Evolutionary conservation across 1,139 yeast species (phyloP), one percentile per base, ranked within the genome.

Genomic region (Meyerozyma elateridarum): DNA sequence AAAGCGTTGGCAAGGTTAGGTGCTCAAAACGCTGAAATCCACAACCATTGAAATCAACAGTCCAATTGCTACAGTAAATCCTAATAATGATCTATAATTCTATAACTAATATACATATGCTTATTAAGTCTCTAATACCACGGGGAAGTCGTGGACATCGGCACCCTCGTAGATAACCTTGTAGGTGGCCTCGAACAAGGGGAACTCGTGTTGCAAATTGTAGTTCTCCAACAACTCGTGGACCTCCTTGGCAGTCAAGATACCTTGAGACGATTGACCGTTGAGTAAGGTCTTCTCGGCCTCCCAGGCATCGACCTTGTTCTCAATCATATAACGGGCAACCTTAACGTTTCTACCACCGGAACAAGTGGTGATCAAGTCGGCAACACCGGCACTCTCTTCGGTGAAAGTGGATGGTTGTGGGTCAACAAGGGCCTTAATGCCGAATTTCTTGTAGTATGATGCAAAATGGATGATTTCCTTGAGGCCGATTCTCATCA

Each of bases 311-410:
- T 73, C 63, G 46, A 77, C 82, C 35, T 79, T 77, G 42, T 84
- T 65, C 56, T 76, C 72, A 37, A 85, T 79, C 85, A 78, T 83
- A 54, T 70, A 80, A 48, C 72, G 76, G 37, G 93, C 97, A 41
- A 89, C 93, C 57, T 81, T 78, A 51, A 84, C 93, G 64, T 68
- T 68, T 53, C 74, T 62, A 33, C 74, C 74, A 33, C 73, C 74
- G 18, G 71, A 46, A 42, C 74, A 68, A 20, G 74, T 66, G 24
- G 74, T 68, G 42, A 68, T 68, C 42, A 68, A 61, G 62, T 89
- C 97, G 22, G 97, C 97, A 27, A 89, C 96, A 63, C 97, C 97
- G 15, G 96, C 95, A 45, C 85, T 73, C 64, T 89, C 96, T 56
- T 79, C 85, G 40, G 94, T 84, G 61, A 87, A 87, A 24, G 97